These are phyloP conservation scores for Kazachstania kunashirensis DNA, from an alignment of 805 yeast species.

Conservation along the genomic window DNA sequence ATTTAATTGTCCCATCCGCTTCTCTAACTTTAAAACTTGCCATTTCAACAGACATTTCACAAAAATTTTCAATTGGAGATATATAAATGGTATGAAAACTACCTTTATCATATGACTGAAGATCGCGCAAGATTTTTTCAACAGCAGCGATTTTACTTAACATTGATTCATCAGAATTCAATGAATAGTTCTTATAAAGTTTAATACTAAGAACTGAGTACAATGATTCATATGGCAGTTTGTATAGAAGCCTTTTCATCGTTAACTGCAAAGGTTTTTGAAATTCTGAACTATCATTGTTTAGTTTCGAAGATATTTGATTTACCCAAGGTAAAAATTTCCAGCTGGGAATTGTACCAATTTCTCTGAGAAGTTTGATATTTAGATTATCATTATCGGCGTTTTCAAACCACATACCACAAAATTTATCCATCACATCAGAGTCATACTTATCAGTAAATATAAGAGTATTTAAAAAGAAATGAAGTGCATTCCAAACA, in stretches of 20 bases:
- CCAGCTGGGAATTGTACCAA: slow-evolving; percentile 41
- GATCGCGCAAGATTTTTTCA: slow-evolving; percentile 34
- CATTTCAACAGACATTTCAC: slow-evolving; percentile 41
- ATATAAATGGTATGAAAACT: slow-evolving; percentile 28
- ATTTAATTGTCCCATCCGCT: slow-evolving; percentile 15
- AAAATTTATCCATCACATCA: slow-evolving; percentile 61
- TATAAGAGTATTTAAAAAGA: slow-evolving; percentile 48
- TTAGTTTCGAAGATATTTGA: slow-evolving; percentile 66
- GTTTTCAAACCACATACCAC: slow-evolving; percentile 74
- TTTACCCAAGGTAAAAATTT: slow-evolving; percentile 73
- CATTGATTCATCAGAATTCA: slow-evolving; percentile 31
- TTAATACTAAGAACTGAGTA: slow-evolving; percentile 52
- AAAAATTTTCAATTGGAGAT: slow-evolving; percentile 39
- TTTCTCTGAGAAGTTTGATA: slow-evolving; percentile 29
- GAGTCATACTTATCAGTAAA: slow-evolving; percentile 37
- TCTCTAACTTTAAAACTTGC: slow-evolving; percentile 35
- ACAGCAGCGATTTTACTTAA: slow-evolving; percentile 45
- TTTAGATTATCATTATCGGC: slow-evolving; percentile 39
- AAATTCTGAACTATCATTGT: slow-evolving; percentile 40
- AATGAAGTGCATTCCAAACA: slow-evolving; percentile 45
- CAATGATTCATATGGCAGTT: slow-evolving; percentile 66
- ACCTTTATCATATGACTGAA: slow-evolving; percentile 25
- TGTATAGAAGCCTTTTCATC: slow-evolving; percentile 37
- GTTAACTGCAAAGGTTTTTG: slow-evolving; percentile 44
- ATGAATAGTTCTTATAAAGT: slow-evolving; percentile 33